A percentile compares a stretch with the other conserved stretches of the same genome.
phyloP scores from a whole-genome alignment of 2,329 filamentous ascomycete species.

The Trichophyton mentagrophytes region DNA sequence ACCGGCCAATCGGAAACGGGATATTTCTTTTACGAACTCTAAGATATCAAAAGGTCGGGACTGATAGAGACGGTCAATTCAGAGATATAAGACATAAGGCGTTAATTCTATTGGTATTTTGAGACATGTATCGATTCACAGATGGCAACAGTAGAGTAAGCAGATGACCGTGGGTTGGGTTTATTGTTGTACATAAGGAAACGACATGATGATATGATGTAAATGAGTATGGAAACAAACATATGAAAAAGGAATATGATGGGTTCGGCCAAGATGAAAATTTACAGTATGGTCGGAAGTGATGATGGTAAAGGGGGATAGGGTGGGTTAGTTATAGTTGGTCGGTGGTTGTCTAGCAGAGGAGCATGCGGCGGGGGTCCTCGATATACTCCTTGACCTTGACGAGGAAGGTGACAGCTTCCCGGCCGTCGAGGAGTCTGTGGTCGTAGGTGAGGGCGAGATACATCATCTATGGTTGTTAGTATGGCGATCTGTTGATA shows the following conservation, averaged over 20 bases:
- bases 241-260: neutral
- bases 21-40: neutral
- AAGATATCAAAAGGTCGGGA: neutral
- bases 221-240: neutral
- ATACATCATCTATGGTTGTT: slow-evolving; percentile 70
- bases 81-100: neutral
- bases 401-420: slow-evolving; percentile 90
- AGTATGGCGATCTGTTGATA: neutral
- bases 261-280: neutral
- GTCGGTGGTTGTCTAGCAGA: slow-evolving; percentile 30
- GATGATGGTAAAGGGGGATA: neutral
- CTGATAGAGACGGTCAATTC: too few relatives aligned
- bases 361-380: slow-evolving; percentile 82
- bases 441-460: slow-evolving; percentile 96
- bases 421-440: slow-evolving; percentile 82
- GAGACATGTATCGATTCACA: neutral
- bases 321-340: neutral
- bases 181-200: slow-evolving; percentile 3
- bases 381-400: slow-evolving; percentile 98
- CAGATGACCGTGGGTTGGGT: neutral
- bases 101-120: slow-evolving; percentile 1
- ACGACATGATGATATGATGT: neutral
- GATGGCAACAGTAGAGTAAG: neutral
- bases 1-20: neutral
- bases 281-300: neutral